Evolutionary conservation across 805 yeast species (phyloP), one percentile per base, ranked within the genome.

Genomic region (Jamesozyma lodderae): DNA sequence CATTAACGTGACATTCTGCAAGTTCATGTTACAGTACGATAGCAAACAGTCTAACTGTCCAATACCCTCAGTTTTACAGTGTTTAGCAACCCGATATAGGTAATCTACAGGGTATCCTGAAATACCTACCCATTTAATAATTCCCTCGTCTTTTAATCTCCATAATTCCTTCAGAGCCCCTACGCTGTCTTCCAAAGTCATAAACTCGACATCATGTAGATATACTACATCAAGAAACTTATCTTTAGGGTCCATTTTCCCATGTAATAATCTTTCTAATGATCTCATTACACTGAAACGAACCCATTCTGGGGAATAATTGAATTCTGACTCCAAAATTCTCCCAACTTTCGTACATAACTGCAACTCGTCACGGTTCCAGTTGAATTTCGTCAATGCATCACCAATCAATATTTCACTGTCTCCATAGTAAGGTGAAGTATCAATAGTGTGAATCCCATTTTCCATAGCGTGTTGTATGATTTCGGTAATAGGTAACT

Each of bases 391-490:
- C 18, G 60, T 56, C 46, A 88, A 62, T 0, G 87, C 90, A 13
- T 67, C 43, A 1, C 97, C 96, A 5, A 84, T 55, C 11, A 88
- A 46, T 15, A 61, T 67, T 53, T 88, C 97, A 4, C 94, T 82
- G 0, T 85, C 85, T 0, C 96, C 96, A 55, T 88, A 88, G 62
- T 84, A 87, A 3, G 96, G 96, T 0, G 96, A 83, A 0, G 96
- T 86, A 54, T 88, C 96, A 26, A 88, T 67, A 1, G 94, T 92
- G 33, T 69, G 71, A 42, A 85, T 64, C 0, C 96, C 96, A 19
- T 67, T 53, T 16, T 65, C 60, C 49, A 88, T 79, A 0, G 88
- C 92, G 11, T 57, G 50, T 34, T 63, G 54, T 16, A 88, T 47
- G 35, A 88, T 71, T 0, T 73, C 76, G 9, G 61, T 64, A 9